Base-by-base conservation (phyloP, 1,284 basidiomycete species). In the Moniliophthora roreri region DNA sequence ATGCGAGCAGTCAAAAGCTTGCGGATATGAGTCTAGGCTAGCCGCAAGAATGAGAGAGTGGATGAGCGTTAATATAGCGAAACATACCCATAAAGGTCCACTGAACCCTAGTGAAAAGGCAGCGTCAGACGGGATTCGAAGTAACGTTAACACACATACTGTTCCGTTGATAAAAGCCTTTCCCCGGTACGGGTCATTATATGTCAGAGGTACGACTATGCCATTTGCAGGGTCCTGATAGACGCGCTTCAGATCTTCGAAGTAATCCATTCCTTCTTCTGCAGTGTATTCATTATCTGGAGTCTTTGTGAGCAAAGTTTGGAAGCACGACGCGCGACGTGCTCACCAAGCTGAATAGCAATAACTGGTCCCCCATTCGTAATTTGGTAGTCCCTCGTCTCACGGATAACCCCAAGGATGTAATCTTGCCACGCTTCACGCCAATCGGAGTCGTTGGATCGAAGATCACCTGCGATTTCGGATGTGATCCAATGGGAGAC, bases 241-340 rank as follows among this genome's bases (percentile, higher is more conserved):
- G 15, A 73, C 76, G 6, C 66, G 69, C 64, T 86, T 77, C 1
- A 91, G 73, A 48, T 89, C 77, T 1, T 67, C 76, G 57, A 90
- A 91, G 63, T 91, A 91, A 56, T 81, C 79, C 0, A 80, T 84
- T 46, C 77, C 74, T 3, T 69, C 63, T 50, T 40, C 74, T 58
- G 89, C 85, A 4, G 75, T 74, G 62, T 85, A 92, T 66, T 93
- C 91, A 52, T 93, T 93, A 62, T 93, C 91, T 83, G 63, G 38
- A 41, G 21, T 20, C 32, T n/a, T 50, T 20, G 23, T 38, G 46
- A 24, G 54, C 23, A 54, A 41, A 51, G 13, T 46, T 32, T 32
- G 28, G 53, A 44, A 42, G 5, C 15, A 11, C 7, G 9, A 41
- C 10, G n/a, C 37, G n/a, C 28, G 9, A 10, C 9, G 1, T 3